Conservation (phyloP, 2,329 filamentous ascomycete species). For the Clonostachys solani region DNA sequence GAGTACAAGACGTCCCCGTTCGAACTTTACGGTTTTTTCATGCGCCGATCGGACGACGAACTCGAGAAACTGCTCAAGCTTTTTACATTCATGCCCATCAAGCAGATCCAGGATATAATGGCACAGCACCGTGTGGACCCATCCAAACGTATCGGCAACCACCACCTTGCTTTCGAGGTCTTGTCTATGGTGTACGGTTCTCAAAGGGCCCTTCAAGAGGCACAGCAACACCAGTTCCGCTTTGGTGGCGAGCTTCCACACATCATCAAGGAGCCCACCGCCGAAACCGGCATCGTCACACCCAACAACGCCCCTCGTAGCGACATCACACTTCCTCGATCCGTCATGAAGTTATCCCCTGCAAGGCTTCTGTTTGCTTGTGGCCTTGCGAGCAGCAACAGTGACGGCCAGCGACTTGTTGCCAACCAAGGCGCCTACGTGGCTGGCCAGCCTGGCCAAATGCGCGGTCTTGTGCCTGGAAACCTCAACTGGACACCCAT, state of each 20-base stretch:
- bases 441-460: constrained; percentile 42
- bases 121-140: constrained; percentile 62
- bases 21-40: constrained; percentile 88
- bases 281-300: constrained; percentile 24
- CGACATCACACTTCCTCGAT: constrained; percentile 55
- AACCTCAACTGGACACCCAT: constrained; percentile 59
- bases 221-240: constrained; percentile 45
- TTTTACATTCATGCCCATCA: constrained; percentile 80
- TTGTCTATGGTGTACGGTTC: constrained; percentile 74
- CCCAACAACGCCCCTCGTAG: constrained; percentile 43
- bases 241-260: constrained; percentile 32
- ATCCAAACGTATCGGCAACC: constrained; percentile 73
- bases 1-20: constrained; percentile 74
- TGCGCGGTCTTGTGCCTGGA: constrained; percentile 36
- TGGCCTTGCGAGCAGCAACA: constrained; percentile 51
- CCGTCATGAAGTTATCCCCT: constrained; percentile 52
- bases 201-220: constrained; percentile 58
- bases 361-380: constrained; percentile 55
- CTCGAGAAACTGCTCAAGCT: constrained; percentile 80
- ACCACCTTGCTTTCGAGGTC: constrained; percentile 78
- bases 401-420: constrained; percentile 56
- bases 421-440: constrained; percentile 55
- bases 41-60: constrained; percentile 76
- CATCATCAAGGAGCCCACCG: constrained; percentile 19
- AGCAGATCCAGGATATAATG: constrained; percentile 66